Percentiles rank a stretch among this genome's conserved stretches.
Conservation (phyloP, 805 yeast genomes). For the Pichia phayaonensis region DNA sequence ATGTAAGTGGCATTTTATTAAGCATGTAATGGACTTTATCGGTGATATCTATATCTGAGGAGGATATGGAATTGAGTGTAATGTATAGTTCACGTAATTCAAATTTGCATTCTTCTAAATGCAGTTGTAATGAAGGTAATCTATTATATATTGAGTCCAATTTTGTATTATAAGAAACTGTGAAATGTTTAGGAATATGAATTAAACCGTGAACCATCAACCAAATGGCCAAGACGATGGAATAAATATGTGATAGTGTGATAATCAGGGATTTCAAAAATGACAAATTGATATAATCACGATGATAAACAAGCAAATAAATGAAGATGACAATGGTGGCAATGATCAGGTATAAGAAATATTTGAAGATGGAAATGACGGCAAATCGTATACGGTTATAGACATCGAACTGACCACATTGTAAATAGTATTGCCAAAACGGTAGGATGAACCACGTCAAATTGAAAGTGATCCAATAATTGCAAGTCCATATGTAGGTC, state of each 20-base stretch:
- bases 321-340: conserved; percentile 47
- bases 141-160: conserved; percentile 36
- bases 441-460: conserved; percentile 76
- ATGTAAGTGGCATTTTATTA: conserved; percentile 31
- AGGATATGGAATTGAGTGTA: conserved; percentile 37
- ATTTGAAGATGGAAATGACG: conserved; percentile 45
- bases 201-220: conserved; percentile 78
- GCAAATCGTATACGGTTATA: conserved; percentile 47
- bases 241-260: conserved; percentile 70
- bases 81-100: conserved; percentile 57
- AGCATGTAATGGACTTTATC: conserved; percentile 60
- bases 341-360: conserved; percentile 49
- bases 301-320: conserved; percentile 43
- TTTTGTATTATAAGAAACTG: conserved; percentile 22
- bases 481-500: conserved; percentile 51
- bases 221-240: conserved; percentile 71
- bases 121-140: conserved; percentile 52
- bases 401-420: conserved; percentile 56
- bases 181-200: conserved; percentile 45
- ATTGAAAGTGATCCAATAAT: conserved; percentile 76
- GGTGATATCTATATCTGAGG: conserved; percentile 31
- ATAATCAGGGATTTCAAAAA: conserved; percentile 60
- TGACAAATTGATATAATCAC: conserved; percentile 28
- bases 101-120: conserved; percentile 53
- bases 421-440: conserved; percentile 60